Evolutionary conservation across 1,284 basidiomycete species (phyloP).

Genomic region (Vanrija sp.): DNA sequence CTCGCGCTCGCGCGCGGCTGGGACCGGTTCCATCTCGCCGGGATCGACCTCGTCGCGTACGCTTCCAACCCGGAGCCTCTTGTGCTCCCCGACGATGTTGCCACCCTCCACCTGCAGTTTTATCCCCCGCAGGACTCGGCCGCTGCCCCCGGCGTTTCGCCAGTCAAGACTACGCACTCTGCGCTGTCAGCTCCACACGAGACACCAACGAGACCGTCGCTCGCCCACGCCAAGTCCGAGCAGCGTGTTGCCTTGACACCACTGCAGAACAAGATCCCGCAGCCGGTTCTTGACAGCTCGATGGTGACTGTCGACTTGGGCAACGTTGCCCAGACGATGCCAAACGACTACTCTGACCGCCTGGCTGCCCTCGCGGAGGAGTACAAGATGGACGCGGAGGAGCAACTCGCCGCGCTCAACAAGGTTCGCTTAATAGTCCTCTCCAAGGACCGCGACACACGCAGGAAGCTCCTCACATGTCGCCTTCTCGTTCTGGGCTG

Average conservation of each 20-base stretch:
- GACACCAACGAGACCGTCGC: conserved; percentile 24
- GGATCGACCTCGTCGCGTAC: conserved; percentile 49
- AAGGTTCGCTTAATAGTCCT: conserved; percentile 75
- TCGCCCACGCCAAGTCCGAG: conserved; percentile 4
- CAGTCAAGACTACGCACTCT: conserved; percentile 5
- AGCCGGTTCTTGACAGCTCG: conserved; percentile 7
- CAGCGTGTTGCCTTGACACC: conserved; percentile 7
- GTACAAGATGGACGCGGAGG: conserved; percentile 73
- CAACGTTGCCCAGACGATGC: conserved; percentile 15
- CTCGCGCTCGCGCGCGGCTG: conserved; percentile 40
- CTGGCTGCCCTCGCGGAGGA: conserved; percentile 69
- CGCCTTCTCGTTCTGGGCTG: conserved; percentile 85
- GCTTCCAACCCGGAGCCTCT: conserved; percentile 24
- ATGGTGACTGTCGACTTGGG: conserved; percentile 39
- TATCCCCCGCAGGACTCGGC: conserved; percentile 33
- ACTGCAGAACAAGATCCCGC: neutral
- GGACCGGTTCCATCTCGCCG: conserved; percentile 34
- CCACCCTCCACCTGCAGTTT: conserved; percentile 50
- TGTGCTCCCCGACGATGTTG: conserved; percentile 11
- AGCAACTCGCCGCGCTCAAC: conserved; percentile 85
- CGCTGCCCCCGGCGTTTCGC: neutral
- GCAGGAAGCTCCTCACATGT: conserved; percentile 75
- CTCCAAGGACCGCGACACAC: conserved; percentile 58
- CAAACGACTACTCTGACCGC: conserved; percentile 51
- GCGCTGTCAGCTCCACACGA: conserved; percentile 4